Evolutionary conservation across 768 basidiomycete genomes (phyloP), one percentile per base, ranked within the genome.

Genomic region (Lentinula sp.): DNA sequence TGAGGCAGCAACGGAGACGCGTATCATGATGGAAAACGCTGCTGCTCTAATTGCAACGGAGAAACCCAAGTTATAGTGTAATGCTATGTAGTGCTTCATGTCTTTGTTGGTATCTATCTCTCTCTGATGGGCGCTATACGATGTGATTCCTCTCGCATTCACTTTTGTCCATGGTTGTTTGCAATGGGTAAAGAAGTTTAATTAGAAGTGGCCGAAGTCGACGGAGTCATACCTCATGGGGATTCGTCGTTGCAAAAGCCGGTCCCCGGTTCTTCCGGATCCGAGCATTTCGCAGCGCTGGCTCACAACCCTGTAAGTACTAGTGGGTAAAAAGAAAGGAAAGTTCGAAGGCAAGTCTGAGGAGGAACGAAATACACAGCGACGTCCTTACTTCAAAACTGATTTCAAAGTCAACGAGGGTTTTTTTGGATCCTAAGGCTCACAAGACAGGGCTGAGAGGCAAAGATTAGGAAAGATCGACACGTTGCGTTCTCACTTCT

Each of bases 1-100:
- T 0, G 88, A 91, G 74, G 88, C 93, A 2, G 91, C 92, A 57
- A 88, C 85, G 39, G 92, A 93, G 74, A 81, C 88, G 53, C 80
- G 84, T 66, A 72, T 70, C 42, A 87, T 95, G 85, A 80, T 95
- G 78, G 90, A 91, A 67, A 74, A 83, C 39, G 89, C 82, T 7
- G 76, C 73, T 60, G 77, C 75, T 61, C 79, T 75, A 70, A 73
- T 67, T 61, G 61, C 72, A 69, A 55, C 66, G 43, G n/a, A 36
- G 9, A 41, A 71, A 64, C 57, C 71, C 57, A 77, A 78, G 67
- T 61, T 76, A 32, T 72, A 65, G 66, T 33, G 23, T 33, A 28
- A 3, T 28, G 28, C 28, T 28, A 28, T 28, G 28, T 28, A 28
- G 28, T 28, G 28, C 28, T 2, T 28, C 28, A 28, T 28, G 3